Evolutionary conservation across 208 protist genomes (phyloP), one percentile per base, ranked within the genome.

Genomic region (Naegleria fowleri): DNA sequence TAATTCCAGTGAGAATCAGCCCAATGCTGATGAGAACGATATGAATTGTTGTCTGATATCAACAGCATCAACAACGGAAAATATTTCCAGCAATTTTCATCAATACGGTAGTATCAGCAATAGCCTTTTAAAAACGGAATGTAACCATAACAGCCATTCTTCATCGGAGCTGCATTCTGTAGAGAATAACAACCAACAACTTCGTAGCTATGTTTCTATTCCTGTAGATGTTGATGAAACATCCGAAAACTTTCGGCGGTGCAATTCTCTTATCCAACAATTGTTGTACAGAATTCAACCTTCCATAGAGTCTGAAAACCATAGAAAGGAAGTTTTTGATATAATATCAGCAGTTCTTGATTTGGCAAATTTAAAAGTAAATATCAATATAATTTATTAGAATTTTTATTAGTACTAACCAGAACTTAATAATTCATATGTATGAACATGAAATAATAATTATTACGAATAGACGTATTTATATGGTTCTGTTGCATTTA

Each of bases 401-500:
- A 48, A 9, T 48, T 48, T 9, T 48, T 48, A 48, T 48, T 48
- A 48, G 43, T 48, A 48, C 7, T 48, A 48, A 48, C 43, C 43
- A 48, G 43, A 48, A 48, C 43, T 48, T 48, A 48, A 48, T 7
- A 7, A 48, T 48, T 48, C 43, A 48, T 48, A 48, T 48, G 1
- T 6, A 40, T 84, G 43, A 48, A 67, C 19, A 29, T 67, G 11
- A 67, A 67, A 29, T 67, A 67, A 67, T 67, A n/a, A 29, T 29
- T 22, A 29, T 67, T 67, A 29, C 3, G 22, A 55, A n/a, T 55
- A 84, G 67, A 67, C 88, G 29, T 90, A 86, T 87, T 52, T 94
- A 33, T 94, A 90, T 90, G 93, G 93, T 3, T 89, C 43, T 29
- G 90, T 93, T 33, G 40, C 16, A n/a, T 90, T 92, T 9, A 90